These are phyloP conservation scores for Herpotrichia juniperi DNA, from an alignment of 2,329 filamentous ascomycete genomes.

Conservation along the genomic window DNA sequence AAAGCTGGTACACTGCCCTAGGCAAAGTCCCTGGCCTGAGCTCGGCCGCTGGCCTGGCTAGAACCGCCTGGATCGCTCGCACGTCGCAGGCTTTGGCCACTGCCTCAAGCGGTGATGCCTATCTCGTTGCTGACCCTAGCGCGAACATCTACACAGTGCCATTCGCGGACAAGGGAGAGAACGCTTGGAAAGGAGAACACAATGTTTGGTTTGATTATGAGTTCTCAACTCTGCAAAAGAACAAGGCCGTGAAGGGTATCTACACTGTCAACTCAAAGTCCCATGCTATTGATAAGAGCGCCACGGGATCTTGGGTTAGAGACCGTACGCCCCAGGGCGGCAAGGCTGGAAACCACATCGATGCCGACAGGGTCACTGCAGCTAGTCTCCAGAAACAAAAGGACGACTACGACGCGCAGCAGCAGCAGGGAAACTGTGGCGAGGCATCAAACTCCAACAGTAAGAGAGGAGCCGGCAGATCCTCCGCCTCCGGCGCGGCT, in stretches of 20 bases:
- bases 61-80: conserved; percentile 6
- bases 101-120: neutral
- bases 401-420: conserved; percentile 1
- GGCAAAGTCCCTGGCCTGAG: neutral
- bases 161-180: neutral
- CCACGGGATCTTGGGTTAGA: neutral
- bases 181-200: neutral
- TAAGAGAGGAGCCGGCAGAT: neutral
- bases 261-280: neutral
- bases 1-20: neutral
- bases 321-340: neutral
- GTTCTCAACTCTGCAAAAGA: conserved; percentile 5
- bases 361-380: conserved; percentile 2
- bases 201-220: conserved; percentile 9
- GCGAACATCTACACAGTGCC: conserved; percentile 8
- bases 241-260: neutral
- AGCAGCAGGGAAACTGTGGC: neutral
- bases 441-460: neutral
- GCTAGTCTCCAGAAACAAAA: conserved; percentile 3
- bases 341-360: neutral
- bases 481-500: neutral
- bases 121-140: neutral
- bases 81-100: conserved; percentile 6
- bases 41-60: neutral
- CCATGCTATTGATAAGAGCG: neutral